A percentile compares a stretch with the other conserved stretches of the same genome.
Conservation (phyloP, 106 monocot genomes). For the Allium fistulosum region DNA sequence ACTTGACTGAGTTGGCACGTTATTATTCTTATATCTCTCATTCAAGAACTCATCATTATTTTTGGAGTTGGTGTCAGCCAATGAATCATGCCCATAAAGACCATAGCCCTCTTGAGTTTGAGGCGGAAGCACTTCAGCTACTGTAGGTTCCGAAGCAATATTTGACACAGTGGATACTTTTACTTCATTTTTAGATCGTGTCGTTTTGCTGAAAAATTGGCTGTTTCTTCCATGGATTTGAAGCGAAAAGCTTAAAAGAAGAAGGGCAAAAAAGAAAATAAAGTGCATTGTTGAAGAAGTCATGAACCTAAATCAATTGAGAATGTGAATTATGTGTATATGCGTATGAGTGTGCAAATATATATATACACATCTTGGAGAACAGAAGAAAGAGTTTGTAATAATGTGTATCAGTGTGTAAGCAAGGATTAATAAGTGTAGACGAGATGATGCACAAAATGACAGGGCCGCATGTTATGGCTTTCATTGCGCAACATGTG, state of each 20-base stretch:
- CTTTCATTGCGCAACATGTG: not conserved
- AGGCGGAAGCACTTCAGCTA: not conserved
- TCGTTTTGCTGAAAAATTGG: slow-evolving; percentile 35
- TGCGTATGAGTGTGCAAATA: not conserved
- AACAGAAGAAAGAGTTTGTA: not conserved
- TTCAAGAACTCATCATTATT: not conserved
- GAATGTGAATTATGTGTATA: not conserved
- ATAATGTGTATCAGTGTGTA: not conserved
- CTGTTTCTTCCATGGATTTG: slow-evolving; percentile 20
- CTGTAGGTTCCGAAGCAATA: not conserved
- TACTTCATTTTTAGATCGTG: not conserved
- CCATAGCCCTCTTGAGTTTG: slow-evolving; percentile 31
- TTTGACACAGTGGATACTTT: not conserved
- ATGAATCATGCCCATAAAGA: slow-evolving; percentile 27
- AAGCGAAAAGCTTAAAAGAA: slow-evolving; percentile 7
- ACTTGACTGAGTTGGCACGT: not conserved
- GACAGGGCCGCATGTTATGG: slow-evolving; percentile 4
- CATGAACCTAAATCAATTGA: not conserved
- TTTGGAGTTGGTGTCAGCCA: not conserved
- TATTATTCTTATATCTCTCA: slow-evolving; percentile 1
- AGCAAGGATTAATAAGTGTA: not conserved
- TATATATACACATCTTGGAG: not conserved
- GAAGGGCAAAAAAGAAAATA: slow-evolving; percentile 9
- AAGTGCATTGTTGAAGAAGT: not conserved
- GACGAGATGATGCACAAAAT: not conserved